Conservation (phyloP, 305 asterid species). For the Rubia balearica region DNA sequence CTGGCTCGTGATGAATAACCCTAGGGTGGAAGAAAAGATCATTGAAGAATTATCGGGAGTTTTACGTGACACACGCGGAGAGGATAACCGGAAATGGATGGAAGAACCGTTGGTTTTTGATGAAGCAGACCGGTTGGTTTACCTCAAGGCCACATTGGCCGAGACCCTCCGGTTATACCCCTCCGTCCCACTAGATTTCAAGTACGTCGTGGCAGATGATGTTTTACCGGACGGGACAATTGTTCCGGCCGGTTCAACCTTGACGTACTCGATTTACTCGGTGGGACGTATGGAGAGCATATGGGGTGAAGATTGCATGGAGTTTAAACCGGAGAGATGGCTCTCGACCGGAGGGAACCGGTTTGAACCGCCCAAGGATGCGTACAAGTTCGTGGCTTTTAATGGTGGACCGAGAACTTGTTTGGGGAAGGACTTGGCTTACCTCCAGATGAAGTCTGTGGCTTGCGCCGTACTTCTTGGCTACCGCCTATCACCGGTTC, state of each 20-base stretch:
- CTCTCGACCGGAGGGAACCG: conserved; percentile 42
- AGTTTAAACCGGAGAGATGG: conserved; percentile 90
- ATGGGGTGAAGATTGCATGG: conserved; percentile 89
- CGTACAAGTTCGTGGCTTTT: conserved; percentile 62
- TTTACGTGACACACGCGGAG: conserved; percentile 41
- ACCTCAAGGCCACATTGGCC: conserved; percentile 53
- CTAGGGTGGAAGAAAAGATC: conserved; percentile 40
- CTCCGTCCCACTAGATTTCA: conserved; percentile 59
- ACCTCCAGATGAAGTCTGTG: conserved; percentile 83
- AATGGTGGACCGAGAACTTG: conserved; percentile 89
- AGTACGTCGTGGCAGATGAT: conserved; percentile 54
- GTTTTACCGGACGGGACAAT: conserved; percentile 54
- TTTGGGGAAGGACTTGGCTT: conserved; percentile 83
- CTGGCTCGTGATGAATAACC: conserved; percentile 55
- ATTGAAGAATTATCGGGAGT: conserved; percentile 33
- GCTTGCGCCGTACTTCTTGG: conserved; percentile 79
- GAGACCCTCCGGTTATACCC: conserved; percentile 64
- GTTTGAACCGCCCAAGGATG: conserved; percentile 67
- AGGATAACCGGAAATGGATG: conserved; percentile 36
- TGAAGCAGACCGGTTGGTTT: conserved; percentile 41
- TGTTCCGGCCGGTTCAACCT: conserved; percentile 74
- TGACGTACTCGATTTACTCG: conserved; percentile 78
- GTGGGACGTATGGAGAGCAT: conserved; percentile 64
- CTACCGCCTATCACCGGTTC: conserved; percentile 47
- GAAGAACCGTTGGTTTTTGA: conserved; percentile 49